Evolutionary conservation across 2,329 filamentous ascomycete genomes (phyloP).

Genomic region (Ceratocystis cubensis): DNA sequence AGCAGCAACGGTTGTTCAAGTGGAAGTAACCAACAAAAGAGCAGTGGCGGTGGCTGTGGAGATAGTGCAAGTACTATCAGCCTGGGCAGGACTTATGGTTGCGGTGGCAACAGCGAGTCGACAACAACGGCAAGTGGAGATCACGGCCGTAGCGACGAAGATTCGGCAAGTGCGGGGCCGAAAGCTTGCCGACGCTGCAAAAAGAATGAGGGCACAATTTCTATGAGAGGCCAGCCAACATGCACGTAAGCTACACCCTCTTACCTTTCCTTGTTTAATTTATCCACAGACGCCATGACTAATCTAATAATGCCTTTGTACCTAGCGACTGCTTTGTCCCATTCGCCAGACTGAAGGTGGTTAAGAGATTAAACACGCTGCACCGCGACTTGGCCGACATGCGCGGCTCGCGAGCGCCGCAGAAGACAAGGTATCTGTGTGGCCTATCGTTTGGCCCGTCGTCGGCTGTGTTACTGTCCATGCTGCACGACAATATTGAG

Average conservation of each 20-base stretch:
- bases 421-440: conserved; percentile 45
- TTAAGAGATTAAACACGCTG: conserved; percentile 53
- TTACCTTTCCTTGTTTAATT: not conserved
- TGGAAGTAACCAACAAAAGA: not conserved
- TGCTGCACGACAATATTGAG: conserved; percentile 58
- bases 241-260: conserved; percentile 24
- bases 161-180: conserved; percentile 11
- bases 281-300: conserved; percentile 17
- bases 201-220: conserved; percentile 16
- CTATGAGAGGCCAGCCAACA: conserved; percentile 22
- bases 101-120: conserved; percentile 1
- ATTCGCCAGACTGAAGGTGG: conserved; percentile 66
- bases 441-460: conserved; percentile 75
- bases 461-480: conserved; percentile 62
- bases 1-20: not conserved
- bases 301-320: not conserved
- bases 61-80: not conserved
- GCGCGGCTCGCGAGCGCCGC: conserved; percentile 27
- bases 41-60: not conserved
- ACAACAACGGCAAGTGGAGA: not conserved
- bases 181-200: conserved; percentile 19
- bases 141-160: not conserved
- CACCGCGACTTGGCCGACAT: conserved; percentile 35
- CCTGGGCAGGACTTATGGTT: not conserved
- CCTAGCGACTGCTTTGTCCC: conserved; percentile 55